Evolutionary conservation across 2,329 filamentous ascomycete species (phyloP).

Genomic region (Sphaerulina populicola): DNA sequence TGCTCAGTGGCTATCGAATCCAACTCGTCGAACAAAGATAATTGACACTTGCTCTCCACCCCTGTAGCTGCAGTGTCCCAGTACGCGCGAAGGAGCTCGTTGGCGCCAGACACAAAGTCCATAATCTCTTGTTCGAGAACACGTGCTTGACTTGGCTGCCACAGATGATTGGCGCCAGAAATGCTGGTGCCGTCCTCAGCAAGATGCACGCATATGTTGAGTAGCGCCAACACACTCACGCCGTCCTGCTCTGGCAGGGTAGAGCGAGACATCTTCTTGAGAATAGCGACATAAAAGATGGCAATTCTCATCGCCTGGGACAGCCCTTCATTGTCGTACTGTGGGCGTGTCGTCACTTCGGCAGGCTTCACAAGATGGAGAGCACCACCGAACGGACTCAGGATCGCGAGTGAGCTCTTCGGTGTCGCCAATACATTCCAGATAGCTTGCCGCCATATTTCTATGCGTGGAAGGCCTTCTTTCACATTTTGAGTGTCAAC

Average conservation of each 20-base stretch:
- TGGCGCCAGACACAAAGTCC: conserved; percentile 46
- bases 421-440: conserved; percentile 47
- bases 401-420: conserved; percentile 61
- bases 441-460: conserved; percentile 60
- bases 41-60: neutral
- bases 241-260: conserved; percentile 25
- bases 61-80: conserved; percentile 10
- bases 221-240: conserved; percentile 41
- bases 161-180: conserved; percentile 47
- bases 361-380: conserved; percentile 52
- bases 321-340: conserved; percentile 56
- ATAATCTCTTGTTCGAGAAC: conserved; percentile 48
- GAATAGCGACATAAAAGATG: conserved; percentile 56
- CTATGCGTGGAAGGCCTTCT: conserved; percentile 26
- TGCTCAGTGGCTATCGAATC: conserved; percentile 8
- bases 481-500: conserved; percentile 13
- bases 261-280: conserved; percentile 37
- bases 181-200: conserved; percentile 54
- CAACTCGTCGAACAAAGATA: neutral
- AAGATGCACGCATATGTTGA: conserved; percentile 49
- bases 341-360: conserved; percentile 16
- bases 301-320: conserved; percentile 69
- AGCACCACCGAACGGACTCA: conserved; percentile 62
- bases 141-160: conserved; percentile 31
- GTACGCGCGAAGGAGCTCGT: conserved; percentile 41